Conservation (phyloP, 2,329 filamentous ascomycete species). For the Alternaria sp. region DNA sequence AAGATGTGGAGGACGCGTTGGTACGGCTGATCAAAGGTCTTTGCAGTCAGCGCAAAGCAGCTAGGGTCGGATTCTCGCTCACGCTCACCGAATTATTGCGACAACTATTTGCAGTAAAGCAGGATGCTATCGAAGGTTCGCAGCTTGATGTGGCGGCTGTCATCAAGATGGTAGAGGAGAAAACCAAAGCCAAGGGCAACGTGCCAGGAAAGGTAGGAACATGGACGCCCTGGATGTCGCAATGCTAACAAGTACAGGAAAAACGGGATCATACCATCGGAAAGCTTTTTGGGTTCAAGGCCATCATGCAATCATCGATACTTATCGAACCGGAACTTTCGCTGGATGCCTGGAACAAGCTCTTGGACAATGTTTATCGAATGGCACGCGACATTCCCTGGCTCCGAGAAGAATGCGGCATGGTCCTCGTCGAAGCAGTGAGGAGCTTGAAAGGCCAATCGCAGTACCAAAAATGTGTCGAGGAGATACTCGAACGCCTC, state of each 20-base stretch:
- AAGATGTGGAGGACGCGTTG: slow-evolving; percentile 49
- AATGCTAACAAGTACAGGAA: slow-evolving; percentile 64
- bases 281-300: slow-evolving; percentile 84
- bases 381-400: slow-evolving; percentile 83
- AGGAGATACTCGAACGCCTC: slow-evolving; percentile 68
- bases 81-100: slow-evolving; percentile 82
- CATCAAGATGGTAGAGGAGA: slow-evolving; percentile 59
- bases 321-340: slow-evolving; percentile 66
- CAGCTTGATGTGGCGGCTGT: slow-evolving; percentile 50
- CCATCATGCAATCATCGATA: slow-evolving; percentile 79
- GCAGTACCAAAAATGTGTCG: slow-evolving; percentile 62
- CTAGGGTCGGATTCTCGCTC: slow-evolving; percentile 86
- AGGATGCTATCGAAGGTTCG: slow-evolving; percentile 38
- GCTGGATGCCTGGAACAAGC: slow-evolving; percentile 64
- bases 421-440: slow-evolving; percentile 76
- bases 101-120: slow-evolving; percentile 66
- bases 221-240: neutral
- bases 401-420: slow-evolving; percentile 87
- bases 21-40: slow-evolving; percentile 78
- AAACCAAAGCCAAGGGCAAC: slow-evolving; percentile 59
- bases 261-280: slow-evolving; percentile 86
- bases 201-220: slow-evolving; percentile 59
- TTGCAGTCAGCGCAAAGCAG: slow-evolving; percentile 87
- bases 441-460: slow-evolving; percentile 57
- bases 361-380: slow-evolving; percentile 76